Base-by-base conservation (phyloP, 1,139 yeast species). In the Barnettozyma hawaiiensis region DNA sequence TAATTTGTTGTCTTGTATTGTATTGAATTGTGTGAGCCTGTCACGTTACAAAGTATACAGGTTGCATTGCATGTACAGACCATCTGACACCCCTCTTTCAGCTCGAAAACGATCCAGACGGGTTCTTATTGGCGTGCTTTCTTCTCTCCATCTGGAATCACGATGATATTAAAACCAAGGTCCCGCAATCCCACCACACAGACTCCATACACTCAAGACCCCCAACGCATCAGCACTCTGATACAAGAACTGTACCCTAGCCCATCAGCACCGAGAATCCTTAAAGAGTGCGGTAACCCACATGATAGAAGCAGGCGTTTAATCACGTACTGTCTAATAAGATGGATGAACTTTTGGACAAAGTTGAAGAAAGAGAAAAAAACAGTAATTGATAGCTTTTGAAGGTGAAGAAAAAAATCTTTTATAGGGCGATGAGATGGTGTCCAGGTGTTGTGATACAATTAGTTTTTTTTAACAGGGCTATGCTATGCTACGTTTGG, bases 41-140 rank as follows among this genome's bases (percentile, higher is more conserved):
- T 26, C 29, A 26, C 29, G 7, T n/a, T 26, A n/a, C n/a, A n/a
- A n/a, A n/a, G n/a, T n/a, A 26, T 28, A 31, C 33, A 31, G 33
- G 18, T 8, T n/a, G n/a, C n/a, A n/a, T n/a, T n/a, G 37, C 41
- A 67, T 75, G 70, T 75, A 48, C 69, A 65, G 62, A 66, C 63
- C 67, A 71, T 71, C 80, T 75, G 81, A 75, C 81, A 75, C 81
- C 69, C 77, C 59, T 62, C 69, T 64, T 61, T 73, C 78, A 66
- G 63, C 55, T 52, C 57, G 43, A 31, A 32, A 40, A 49, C 43
- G 55, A 62, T 72, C 78, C 78, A 67, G 69, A 62, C 66, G 75
- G 69, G 80, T 74, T 75, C 81, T 75, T 75, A 73, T 64, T 65
- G 69, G 62, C 61, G 67, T 61, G 58, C 42, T 39, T 63, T 61